Percentiles rank a stretch among this genome's conserved stretches.
Evolutionary conservation across 352 stramenopile genomes (phyloP).

Genomic region (Plasmopara viticola): DNA sequence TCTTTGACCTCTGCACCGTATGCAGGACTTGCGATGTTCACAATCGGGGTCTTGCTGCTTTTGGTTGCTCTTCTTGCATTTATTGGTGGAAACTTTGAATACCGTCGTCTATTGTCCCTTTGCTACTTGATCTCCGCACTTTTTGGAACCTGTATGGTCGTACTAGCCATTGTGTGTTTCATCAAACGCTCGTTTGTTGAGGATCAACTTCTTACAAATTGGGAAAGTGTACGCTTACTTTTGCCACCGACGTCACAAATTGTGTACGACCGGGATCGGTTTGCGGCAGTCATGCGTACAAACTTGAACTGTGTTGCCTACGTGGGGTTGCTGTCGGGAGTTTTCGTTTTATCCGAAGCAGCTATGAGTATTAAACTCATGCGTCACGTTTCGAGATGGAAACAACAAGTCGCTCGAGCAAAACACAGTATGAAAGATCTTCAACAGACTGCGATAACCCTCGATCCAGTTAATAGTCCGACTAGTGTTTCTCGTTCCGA

Average conservation of each 20-base stretch:
- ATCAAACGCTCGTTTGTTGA: constrained; percentile 42
- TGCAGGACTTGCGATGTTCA: constrained; percentile 66
- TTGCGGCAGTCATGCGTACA: constrained; percentile 41
- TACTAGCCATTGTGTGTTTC: constrained; percentile 52
- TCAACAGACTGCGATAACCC: constrained; percentile 16
- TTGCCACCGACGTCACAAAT: constrained; percentile 64
- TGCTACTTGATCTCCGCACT: constrained; percentile 59
- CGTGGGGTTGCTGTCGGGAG: constrained; percentile 42
- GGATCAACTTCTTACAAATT: constrained; percentile 47
- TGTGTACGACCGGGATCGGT: constrained; percentile 61
- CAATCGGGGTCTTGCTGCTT: constrained; percentile 43
- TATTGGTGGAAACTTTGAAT: constrained; percentile 68
- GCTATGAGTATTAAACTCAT: constrained; percentile 47
- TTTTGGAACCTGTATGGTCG: constrained; percentile 40
- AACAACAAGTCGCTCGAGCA: constrained; percentile 50
- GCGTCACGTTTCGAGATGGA: constrained; percentile 44
- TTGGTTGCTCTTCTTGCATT: constrained; percentile 58
- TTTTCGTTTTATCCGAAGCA: constrained; percentile 52
- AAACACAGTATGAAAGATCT: constrained; percentile 38
- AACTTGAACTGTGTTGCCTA: constrained; percentile 59
- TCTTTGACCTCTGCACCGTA: constrained; percentile 58
- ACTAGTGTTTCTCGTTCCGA: constrained; percentile 2
- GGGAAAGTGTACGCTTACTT: constrained; percentile 50
- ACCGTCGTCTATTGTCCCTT: constrained; percentile 62
- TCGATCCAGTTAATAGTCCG: constrained; percentile 7